Evolutionary conservation across 2,329 filamentous ascomycete genomes (phyloP).

Genomic region (Sporothrix luriei): DNA sequence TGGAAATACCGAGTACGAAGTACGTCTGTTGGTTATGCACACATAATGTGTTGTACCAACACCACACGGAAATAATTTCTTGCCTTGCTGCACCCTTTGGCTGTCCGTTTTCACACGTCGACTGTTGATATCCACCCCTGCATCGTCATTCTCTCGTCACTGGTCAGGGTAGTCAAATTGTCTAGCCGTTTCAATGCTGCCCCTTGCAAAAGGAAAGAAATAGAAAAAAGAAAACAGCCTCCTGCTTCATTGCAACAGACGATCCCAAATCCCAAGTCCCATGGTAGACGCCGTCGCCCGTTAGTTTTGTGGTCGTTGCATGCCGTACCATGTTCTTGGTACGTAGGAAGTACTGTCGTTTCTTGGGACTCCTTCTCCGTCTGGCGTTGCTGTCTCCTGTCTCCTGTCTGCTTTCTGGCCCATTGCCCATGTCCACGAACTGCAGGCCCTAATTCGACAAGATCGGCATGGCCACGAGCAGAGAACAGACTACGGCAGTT

Average conservation of each 20-base stretch:
- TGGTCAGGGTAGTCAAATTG: too few relatives aligned
- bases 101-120: background rate
- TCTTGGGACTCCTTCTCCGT: background rate
- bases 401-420: background rate
- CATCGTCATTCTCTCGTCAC: background rate
- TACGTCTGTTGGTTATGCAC: too few relatives aligned
- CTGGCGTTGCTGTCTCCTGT: background rate
- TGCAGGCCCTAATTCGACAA: constrained; percentile 17
- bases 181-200: background rate
- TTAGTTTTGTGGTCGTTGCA: too few relatives aligned
- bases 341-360: background rate
- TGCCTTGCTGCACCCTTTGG: background rate
- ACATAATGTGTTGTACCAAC: too few relatives aligned
- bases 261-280: background rate
- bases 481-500: background rate
- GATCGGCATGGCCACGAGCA: background rate
- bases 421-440: constrained; percentile 2
- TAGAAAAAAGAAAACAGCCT: constrained; percentile 1
- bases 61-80: too few relatives aligned
- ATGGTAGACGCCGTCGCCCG: too few relatives aligned
- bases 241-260: constrained; percentile 15
- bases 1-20: too few relatives aligned
- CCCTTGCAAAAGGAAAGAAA: constrained; percentile 2
- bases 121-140: constrained; percentile 10
- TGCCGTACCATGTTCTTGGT: too few relatives aligned